Evolutionary conservation across 306 rosid genomes (phyloP).

Genomic region (Quercus wislizeni): DNA sequence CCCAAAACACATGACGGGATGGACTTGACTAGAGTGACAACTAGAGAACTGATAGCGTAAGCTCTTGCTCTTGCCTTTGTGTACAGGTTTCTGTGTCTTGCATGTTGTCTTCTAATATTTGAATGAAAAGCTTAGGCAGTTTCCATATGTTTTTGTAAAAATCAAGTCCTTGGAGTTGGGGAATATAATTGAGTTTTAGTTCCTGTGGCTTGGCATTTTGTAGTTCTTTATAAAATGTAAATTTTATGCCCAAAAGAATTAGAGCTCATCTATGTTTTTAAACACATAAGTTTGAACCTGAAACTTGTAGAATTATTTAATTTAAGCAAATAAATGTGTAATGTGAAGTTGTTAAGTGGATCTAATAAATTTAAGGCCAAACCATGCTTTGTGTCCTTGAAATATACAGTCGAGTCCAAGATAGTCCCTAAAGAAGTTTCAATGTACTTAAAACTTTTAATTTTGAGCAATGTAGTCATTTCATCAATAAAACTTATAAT

Average conservation of each 20-base stretch:
- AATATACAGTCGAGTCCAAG: too few relatives aligned
- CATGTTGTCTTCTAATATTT: constrained; percentile 1
- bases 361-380: background rate
- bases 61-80: constrained; percentile 20
- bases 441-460: too few relatives aligned
- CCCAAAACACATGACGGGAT: constrained; percentile 91
- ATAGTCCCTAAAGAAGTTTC: too few relatives aligned
- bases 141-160: background rate
- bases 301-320: background rate
- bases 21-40: constrained; percentile 83
- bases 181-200: background rate
- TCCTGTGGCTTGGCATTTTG: background rate
- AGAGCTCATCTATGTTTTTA: too few relatives aligned
- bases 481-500: too few relatives aligned
- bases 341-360: background rate
- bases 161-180: background rate
- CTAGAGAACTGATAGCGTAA: constrained; percentile 85
- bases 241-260: background rate
- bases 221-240: background rate
- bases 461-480: too few relatives aligned
- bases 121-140: background rate
- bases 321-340: background rate
- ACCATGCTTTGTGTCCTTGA: too few relatives aligned
- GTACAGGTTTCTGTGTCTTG: background rate
- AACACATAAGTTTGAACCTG: background rate